A percentile compares a stretch with the other conserved stretches of the same genome.
Conservation (phyloP, 2,329 filamentous ascomycete genomes). For the Stachybotrys elegans region DNA sequence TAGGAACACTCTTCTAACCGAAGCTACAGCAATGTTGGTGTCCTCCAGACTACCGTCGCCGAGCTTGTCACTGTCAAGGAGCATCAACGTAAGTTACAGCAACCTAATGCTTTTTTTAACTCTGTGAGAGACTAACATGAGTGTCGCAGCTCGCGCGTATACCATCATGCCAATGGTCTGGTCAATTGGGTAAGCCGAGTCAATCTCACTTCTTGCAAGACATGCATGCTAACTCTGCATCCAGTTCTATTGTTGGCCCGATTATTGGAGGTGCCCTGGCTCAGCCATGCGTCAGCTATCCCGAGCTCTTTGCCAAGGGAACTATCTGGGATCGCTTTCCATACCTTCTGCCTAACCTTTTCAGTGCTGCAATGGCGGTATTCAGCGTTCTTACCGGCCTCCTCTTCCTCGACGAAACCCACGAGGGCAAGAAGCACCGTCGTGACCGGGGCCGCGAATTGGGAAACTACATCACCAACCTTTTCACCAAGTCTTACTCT, state of each 20-base stretch:
- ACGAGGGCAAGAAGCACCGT: constrained; percentile 71
- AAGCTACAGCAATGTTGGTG: constrained; percentile 73
- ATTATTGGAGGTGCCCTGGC: constrained; percentile 88
- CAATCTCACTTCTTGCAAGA: background rate
- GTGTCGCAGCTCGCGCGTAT: constrained; percentile 75
- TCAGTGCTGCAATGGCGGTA: constrained; percentile 74
- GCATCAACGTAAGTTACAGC: constrained; percentile 84
- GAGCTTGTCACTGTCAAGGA: constrained; percentile 91
- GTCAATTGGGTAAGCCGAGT: constrained; percentile 81
- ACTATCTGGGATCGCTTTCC: constrained; percentile 83
- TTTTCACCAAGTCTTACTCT: constrained; percentile 26
- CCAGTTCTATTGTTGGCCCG: constrained; percentile 83
- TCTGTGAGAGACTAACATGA: constrained; percentile 18
- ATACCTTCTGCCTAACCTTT: constrained; percentile 88
- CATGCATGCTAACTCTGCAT: constrained; percentile 23
- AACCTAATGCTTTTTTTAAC: constrained; percentile 53
- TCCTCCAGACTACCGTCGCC: constrained; percentile 89
- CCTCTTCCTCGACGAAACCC: constrained; percentile 91
- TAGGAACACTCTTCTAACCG: constrained; percentile 9
- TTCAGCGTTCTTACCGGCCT: constrained; percentile 74
- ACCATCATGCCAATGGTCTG: constrained; percentile 98
- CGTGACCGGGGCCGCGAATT: constrained; percentile 72
- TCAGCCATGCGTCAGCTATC: constrained; percentile 78
- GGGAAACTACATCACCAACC: constrained; percentile 62
- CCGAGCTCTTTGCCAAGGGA: constrained; percentile 63